Evolutionary conservation across 2,329 filamentous ascomycete genomes (phyloP), one percentile per base, ranked within the genome.

Genomic region (Fusarium haematococcum): DNA sequence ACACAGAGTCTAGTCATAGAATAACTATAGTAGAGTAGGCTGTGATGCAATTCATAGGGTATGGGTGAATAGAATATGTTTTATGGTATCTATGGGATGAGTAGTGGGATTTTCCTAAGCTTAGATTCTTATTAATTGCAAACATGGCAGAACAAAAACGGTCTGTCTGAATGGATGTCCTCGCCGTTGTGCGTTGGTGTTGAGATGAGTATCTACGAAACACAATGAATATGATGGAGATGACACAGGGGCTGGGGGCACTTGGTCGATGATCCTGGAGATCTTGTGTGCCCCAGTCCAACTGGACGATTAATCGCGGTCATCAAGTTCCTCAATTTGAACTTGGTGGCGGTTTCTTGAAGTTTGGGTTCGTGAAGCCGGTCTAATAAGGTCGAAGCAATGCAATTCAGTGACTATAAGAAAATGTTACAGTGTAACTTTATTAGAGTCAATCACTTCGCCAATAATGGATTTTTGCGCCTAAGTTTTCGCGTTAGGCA

Each of bases 61-160:
- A n/a, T 27, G 48, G 48, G 48, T 52, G 48, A 52, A 30, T 52
- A n/a, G 5, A 52, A 52, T 52, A n/a, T 5, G 9, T 11, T 13
- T 5, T n/a, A 10, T 52, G 1, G 9, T n/a, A 13, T n/a, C 6
- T n/a, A n/a, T 30, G 18, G 16, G 9, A 5, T 52, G 10, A 6
- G 5, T 30, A 1, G 5, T n/a, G 10, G 10, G 6, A n/a, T 30
- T 0, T 13, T 30, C 18, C 2, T 2, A 18, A 9, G 2, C 4
- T n/a, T 27, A 3, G 14, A 27, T 27, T 1, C 41, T 13, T 50
- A 5, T 6, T 4, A n/a, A n/a, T 1, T n/a, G 45, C 5, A 3
- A 30, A n/a, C 4, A 50, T 50, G 9, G 16, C 5, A 5, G 8
- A n/a, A 2, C 6, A 10, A 11, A 14, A n/a, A 50, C 9, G 25